Evolutionary conservation across 1,284 basidiomycete species (phyloP).

Genomic region (Ganoderma boninense): DNA sequence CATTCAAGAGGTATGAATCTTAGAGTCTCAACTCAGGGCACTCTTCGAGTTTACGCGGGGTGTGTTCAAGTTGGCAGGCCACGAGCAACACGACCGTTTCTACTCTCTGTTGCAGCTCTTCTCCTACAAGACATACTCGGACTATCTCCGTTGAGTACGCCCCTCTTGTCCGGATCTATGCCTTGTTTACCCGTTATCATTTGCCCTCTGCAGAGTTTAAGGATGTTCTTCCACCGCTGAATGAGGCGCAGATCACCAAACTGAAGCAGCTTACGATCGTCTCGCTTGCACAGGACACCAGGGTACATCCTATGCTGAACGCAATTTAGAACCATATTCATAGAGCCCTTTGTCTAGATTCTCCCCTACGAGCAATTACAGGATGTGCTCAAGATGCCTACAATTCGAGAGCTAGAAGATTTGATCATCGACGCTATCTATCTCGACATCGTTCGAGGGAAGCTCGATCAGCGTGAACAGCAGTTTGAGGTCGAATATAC

Average conservation of each 20-base stretch:
- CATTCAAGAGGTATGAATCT: conserved; percentile 76
- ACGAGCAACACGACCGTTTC: conserved; percentile 67
- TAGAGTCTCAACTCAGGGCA: too few species aligned
- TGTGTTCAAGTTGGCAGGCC: conserved; percentile 58
- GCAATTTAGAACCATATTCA: not conserved
- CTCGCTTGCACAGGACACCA: conserved; percentile 74
- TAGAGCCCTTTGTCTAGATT: conserved; percentile 54
- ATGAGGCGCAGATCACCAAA: conserved; percentile 79
- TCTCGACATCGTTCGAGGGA: conserved; percentile 86
- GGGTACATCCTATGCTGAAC: conserved; percentile 53
- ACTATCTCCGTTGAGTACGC: conserved; percentile 64
- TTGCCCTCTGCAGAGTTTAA: conserved; percentile 59
- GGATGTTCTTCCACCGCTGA: conserved; percentile 72
- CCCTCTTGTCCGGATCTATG: not conserved
- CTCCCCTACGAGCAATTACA: conserved; percentile 78
- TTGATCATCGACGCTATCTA: conserved; percentile 97
- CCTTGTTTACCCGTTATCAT: conserved; percentile 5
- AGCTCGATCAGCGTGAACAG: conserved; percentile 89
- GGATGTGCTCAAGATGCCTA: conserved; percentile 72
- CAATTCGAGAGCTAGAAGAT: conserved; percentile 90
- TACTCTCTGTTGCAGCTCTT: conserved; percentile 83
- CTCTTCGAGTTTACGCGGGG: not conserved
- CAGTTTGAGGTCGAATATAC: conserved; percentile 92
- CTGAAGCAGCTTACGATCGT: conserved; percentile 93
- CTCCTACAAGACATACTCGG: conserved; percentile 85